Evolutionary conservation across 306 rosid species (phyloP).

Genomic region (Alnus rubra): DNA sequence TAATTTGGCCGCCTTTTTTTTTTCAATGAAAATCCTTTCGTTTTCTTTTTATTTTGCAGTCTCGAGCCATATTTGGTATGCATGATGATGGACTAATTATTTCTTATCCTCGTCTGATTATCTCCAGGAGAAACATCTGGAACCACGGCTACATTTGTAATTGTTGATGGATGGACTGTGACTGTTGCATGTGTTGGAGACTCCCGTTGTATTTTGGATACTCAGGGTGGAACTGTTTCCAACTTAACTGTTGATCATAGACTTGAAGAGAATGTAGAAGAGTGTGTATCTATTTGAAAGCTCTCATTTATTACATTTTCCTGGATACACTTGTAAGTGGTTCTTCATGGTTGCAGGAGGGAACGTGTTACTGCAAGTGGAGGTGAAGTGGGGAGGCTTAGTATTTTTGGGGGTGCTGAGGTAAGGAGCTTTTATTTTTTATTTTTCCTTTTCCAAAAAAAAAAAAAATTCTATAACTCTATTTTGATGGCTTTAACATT

Average conservation of each 20-base stretch:
- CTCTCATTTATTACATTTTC: constrained; percentile 10
- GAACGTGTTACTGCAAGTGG: constrained; percentile 96
- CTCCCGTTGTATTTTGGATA: constrained; percentile 90
- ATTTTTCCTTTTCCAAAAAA: no score
- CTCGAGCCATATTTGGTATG: neutral
- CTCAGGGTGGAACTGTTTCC: constrained; percentile 82
- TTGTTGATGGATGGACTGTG: constrained; percentile 96
- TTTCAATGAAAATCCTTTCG: no score
- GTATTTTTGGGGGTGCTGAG: constrained; percentile 91
- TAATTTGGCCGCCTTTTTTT: constrained; percentile 22
- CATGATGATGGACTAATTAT: constrained; percentile 15
- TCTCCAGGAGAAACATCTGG: constrained; percentile 94
- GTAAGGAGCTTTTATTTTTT: constrained; percentile 36
- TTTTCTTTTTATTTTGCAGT: neutral
- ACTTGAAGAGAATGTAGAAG: constrained; percentile 91
- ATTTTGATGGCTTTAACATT: constrained; percentile 7
- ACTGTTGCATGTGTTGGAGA: constrained; percentile 99
- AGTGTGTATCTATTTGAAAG: constrained; percentile 46
- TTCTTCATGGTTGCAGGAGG: constrained; percentile 55
- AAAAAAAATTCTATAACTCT: neutral
- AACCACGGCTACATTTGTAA: constrained; percentile 91
- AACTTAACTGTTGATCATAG: constrained; percentile 92
- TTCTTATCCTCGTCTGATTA: constrained; percentile 9
- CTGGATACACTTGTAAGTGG: constrained; percentile 21
- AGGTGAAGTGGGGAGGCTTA: constrained; percentile 96